phyloP scores from a whole-genome alignment of 148 eudicot species.

The Beta vulgaris region DNA sequence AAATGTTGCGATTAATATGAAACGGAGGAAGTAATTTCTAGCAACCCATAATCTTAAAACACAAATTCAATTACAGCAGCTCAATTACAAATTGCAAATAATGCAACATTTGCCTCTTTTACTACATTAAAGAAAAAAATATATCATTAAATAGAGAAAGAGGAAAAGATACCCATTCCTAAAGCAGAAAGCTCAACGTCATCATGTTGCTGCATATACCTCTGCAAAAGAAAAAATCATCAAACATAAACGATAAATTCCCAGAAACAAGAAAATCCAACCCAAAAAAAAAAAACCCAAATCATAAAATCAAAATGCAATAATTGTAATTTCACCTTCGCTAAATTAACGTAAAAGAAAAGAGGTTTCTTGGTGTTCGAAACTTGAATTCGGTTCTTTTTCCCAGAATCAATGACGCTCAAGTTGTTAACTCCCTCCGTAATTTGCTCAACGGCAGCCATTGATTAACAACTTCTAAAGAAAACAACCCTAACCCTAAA shows the following conservation, averaged over 20 bases:
- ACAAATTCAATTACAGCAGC: not conserved
- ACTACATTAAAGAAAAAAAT: not conserved
- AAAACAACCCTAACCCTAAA: slow-evolving; percentile 24
- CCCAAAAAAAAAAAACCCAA: not conserved
- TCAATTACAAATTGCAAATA: not conserved
- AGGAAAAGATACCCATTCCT: slow-evolving; percentile 55
- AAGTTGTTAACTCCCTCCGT: slow-evolving; percentile 47
- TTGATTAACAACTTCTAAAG: not conserved
- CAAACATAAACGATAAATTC: not conserved
- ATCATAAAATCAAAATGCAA: not conserved
- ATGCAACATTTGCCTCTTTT: not conserved
- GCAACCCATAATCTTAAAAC: too few relatives aligned
- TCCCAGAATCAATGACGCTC: slow-evolving; percentile 36
- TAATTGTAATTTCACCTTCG: slow-evolving; percentile 37
- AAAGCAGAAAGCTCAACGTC: slow-evolving; percentile 72
- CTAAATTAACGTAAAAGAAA: slow-evolving; percentile 70
- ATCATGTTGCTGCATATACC: slow-evolving; percentile 56
- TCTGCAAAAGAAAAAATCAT: slow-evolving; percentile 31
- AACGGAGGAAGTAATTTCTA: too few relatives aligned
- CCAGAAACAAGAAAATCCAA: not conserved
- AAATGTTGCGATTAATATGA: too few relatives aligned
- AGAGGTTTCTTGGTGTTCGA: slow-evolving; percentile 66
- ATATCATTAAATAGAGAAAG: not conserved
- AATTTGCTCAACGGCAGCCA: slow-evolving; percentile 44
- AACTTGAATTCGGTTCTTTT: slow-evolving; percentile 65